Evolutionary conservation across 495 filamentous ascomycete species (phyloP).

Genomic region (Patellaria atrata): DNA sequence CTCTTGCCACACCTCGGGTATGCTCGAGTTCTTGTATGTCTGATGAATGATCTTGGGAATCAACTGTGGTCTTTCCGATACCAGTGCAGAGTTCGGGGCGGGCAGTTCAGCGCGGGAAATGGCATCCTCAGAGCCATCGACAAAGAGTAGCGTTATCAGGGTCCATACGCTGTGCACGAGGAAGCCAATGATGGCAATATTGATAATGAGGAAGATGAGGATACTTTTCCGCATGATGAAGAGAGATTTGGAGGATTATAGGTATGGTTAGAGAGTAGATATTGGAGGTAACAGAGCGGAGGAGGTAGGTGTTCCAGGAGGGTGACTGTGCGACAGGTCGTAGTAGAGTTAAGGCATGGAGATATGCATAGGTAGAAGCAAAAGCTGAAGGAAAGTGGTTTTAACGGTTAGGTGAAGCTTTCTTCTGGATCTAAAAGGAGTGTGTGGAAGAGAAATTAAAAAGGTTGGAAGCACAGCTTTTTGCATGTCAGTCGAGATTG

Average conservation of each 20-base stretch:
- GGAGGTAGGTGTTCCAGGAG: too few relatives aligned
- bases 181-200: constrained; percentile 37
- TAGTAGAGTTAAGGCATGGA: too few relatives aligned
- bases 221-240: constrained; percentile 25
- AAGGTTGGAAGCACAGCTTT: too few relatives aligned
- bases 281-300: too few relatives aligned
- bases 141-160: constrained; percentile 29
- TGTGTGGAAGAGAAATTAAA: too few relatives aligned
- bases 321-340: too few relatives aligned
- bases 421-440: too few relatives aligned
- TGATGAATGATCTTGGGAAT: constrained; percentile 90
- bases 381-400: too few relatives aligned
- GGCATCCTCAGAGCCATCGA: constrained; percentile 30
- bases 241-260: constrained; percentile 1
- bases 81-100: constrained; percentile 21
- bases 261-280: too few relatives aligned
- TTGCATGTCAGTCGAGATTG: too few relatives aligned
- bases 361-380: too few relatives aligned
- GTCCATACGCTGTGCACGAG: constrained; percentile 32
- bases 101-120: constrained; percentile 31
- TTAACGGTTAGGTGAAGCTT: too few relatives aligned
- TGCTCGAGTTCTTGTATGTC: constrained; percentile 64
- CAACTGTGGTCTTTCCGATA: constrained; percentile 44
- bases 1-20: constrained; percentile 59
- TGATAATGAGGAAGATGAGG: constrained; percentile 28